Conservation (phyloP, 176 grass and related monocot genomes). For the Oryza australiensis region DNA sequence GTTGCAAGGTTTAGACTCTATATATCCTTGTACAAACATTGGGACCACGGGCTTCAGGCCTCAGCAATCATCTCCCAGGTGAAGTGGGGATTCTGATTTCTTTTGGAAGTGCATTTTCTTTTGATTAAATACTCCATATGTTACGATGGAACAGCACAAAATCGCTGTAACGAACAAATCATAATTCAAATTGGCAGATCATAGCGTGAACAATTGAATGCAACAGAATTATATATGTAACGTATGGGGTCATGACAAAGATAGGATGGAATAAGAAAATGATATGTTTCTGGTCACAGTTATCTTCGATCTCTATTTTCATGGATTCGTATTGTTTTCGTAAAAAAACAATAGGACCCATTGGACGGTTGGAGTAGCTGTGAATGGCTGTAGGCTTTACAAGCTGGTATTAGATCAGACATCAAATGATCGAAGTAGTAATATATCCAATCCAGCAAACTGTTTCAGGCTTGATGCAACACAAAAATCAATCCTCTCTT, state of each 20-base stretch:
- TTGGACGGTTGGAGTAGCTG: constrained; percentile 13
- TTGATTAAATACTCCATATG: neutral
- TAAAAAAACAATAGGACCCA: neutral
- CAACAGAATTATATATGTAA: neutral
- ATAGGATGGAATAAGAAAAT: neutral
- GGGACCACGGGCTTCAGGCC: neutral
- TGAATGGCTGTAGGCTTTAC: constrained; percentile 17
- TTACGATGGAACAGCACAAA: too few species aligned
- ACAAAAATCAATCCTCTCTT: neutral
- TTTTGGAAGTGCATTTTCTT: neutral
- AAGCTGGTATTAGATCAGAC: neutral
- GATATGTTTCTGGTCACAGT: neutral
- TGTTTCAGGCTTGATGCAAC: neutral
- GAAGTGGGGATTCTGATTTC: neutral
- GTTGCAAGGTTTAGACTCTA: neutral
- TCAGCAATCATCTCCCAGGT: constrained; percentile 4
- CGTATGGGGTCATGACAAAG: constrained; percentile 21
- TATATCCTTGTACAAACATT: neutral
- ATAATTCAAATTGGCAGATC: constrained; percentile 30
- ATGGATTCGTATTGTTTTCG: neutral
- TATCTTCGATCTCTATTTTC: neutral
- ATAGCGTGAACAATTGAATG: neutral
- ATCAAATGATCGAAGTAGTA: neutral
- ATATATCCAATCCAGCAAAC: neutral
- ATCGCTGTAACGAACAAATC: constrained; percentile 4